Base-by-base conservation (phyloP, 495 filamentous ascomycete species). In the Xylaria flabelliformis region DNA sequence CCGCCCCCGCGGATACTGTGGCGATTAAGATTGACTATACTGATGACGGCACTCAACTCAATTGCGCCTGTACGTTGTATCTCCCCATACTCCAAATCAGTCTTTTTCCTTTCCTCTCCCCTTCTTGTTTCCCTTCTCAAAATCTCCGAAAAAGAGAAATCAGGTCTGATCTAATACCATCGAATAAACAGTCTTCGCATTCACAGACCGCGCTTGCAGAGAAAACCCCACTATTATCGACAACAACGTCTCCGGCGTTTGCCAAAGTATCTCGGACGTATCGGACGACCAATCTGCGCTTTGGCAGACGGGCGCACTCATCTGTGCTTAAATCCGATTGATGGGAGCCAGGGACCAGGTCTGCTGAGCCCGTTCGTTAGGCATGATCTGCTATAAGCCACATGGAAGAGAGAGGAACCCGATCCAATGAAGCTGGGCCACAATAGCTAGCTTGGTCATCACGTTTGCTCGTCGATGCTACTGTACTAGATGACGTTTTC, bases 21-120 rank as follows among this genome's bases (percentile, higher is more conserved):
- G 64, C 64, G 44, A 66, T 66, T 29, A 66, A 66, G 44, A 66
- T 66, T 53, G 64, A 66, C 64, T 66, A 66, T 46, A 66, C 64
- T 66, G 64, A 66, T 21, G 46, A 41, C 9, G 64, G 64, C 46
- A 51, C 64, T 50, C 26, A 34, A 51, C 29, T 53, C 29, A 66
- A 66, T 39, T 66, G 64, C 64, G 64, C 64, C 21, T 66, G 64
- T 66, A 53, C 32, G 64, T 66, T 32, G 62, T 21, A 46, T 48
- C 41, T 64, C 48, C 62, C 34, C 41, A 64, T 48, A 44, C 39
- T 64, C 41, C 41, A 46, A 32, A 26, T 2, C 41, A 0, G 21
- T 48, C 62, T 48, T 64, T 64, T 64, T 48, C 62, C 32, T 64
- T 64, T 29, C 62, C 21, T 29, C 10, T 13, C 64, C 19, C 46